Percentiles rank a stretch among this genome's conserved stretches.
Conservation (phyloP, 768 basidiomycete genomes). For the Clathrus columnatus region DNA sequence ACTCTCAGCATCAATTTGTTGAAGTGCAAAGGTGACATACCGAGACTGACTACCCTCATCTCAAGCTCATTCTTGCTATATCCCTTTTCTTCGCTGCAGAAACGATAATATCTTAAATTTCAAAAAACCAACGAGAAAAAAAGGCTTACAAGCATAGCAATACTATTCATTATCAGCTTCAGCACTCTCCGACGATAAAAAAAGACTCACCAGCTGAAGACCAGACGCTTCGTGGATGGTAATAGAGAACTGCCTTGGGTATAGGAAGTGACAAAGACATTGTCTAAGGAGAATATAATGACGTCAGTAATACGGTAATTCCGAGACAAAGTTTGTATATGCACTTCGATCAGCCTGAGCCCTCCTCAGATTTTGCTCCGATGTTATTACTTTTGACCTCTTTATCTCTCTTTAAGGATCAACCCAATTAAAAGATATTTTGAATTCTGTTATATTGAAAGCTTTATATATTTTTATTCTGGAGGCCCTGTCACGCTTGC, state of each 20-base stretch:
- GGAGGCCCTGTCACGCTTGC: too few species aligned
- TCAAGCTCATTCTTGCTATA: conserved; percentile 72
- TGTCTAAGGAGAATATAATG: background rate
- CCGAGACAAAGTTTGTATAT: too few species aligned
- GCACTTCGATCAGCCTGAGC: too few species aligned
- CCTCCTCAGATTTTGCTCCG: too few species aligned
- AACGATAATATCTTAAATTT: conserved; percentile 11
- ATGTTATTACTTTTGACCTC: too few species aligned
- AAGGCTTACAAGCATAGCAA: conserved; percentile 47
- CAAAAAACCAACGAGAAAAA: background rate
- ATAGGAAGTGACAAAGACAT: conserved; percentile 29
- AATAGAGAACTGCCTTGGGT: conserved; percentile 74
- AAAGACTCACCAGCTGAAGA: conserved; percentile 47
- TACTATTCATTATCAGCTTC: conserved; percentile 26
- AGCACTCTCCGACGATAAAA: background rate
- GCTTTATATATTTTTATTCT: too few species aligned
- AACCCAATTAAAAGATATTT: too few species aligned
- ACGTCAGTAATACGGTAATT: background rate
- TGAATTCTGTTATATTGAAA: too few species aligned
- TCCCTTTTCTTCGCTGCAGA: conserved; percentile 63
- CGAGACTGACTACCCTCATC: conserved; percentile 56
- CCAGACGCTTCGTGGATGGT: conserved; percentile 53
- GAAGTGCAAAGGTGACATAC: conserved; percentile 29
- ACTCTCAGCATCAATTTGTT: background rate
- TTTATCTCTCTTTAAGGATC: too few species aligned